Evolutionary conservation across 176 grass and related monocot genomes (phyloP).

Genomic region (Hsuehochloa calcarea): DNA sequence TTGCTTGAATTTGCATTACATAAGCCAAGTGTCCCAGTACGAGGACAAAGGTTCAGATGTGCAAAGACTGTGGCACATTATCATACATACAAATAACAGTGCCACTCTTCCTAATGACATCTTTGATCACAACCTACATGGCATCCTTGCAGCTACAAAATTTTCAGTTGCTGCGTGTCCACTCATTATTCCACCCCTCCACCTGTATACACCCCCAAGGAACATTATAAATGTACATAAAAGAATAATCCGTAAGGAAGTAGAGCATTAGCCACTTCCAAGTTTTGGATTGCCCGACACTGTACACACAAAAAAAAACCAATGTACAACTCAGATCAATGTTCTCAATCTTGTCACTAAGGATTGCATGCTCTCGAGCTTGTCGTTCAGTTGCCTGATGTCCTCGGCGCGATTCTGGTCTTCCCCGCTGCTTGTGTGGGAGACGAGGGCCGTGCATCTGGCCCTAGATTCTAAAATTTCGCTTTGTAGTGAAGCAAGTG

Average conservation of each 20-base stretch:
- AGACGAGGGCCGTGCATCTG: conserved; percentile 56
- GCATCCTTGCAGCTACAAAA: conserved; percentile 44
- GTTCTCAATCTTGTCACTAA: conserved; percentile 64
- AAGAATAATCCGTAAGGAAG: conserved; percentile 42
- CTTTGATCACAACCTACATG: conserved; percentile 23
- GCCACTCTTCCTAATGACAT: neutral
- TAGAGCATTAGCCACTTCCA: conserved; percentile 38
- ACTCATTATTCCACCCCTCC: conserved; percentile 29
- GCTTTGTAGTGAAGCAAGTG: conserved; percentile 58
- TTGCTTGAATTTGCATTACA: neutral
- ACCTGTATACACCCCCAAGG: conserved; percentile 39
- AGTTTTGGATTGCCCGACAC: conserved; percentile 6
- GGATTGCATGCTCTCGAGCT: conserved; percentile 84
- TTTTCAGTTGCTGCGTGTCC: conserved; percentile 1
- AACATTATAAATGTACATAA: conserved; percentile 50
- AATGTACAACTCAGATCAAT: conserved; percentile 51
- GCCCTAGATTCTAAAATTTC: conserved; percentile 72
- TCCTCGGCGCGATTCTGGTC: conserved; percentile 42
- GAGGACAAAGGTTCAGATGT: neutral
- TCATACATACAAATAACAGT: conserved; percentile 11
- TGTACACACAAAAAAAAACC: conserved; percentile 31
- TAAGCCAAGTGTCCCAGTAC: neutral
- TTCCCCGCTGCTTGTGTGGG: conserved; percentile 35
- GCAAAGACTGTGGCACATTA: neutral
- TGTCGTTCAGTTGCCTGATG: conserved; percentile 56